These are phyloP conservation scores for Piromyces finnis DNA, from an alignment of 192 early-diverging fungal genomes.

Conservation along the genomic window DNA sequence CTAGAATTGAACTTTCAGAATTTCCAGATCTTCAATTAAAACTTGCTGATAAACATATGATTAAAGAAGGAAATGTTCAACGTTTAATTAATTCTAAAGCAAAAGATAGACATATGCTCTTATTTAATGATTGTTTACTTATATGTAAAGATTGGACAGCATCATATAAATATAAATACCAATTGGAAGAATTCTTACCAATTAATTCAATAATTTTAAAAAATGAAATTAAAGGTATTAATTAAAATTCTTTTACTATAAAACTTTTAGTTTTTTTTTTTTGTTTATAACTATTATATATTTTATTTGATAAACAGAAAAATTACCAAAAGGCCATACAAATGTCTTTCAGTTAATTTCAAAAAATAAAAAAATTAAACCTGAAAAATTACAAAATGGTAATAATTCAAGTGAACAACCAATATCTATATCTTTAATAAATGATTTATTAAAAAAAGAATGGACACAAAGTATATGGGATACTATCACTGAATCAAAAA, in stretches of 20 bases:
- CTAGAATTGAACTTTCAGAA: conserved; percentile 12
- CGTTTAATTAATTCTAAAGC: conserved; percentile 9
- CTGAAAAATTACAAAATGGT: not conserved
- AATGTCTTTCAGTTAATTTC: conserved; percentile 6
- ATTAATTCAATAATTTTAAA: conserved; percentile 6
- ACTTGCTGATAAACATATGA: conserved; percentile 18
- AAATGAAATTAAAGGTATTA: conserved; percentile 8
- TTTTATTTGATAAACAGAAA: conserved; percentile 1
- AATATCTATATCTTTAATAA: not conserved
- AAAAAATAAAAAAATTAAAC: not conserved
- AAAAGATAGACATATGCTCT: conserved; percentile 22
- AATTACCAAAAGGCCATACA: conserved; percentile 8
- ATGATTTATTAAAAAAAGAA: not conserved
- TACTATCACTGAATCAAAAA: not conserved
- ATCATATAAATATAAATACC: conserved; percentile 2
- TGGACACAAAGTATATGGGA: not conserved
- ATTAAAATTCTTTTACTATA: not conserved
- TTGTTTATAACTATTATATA: too few species aligned
- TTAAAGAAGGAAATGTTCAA: conserved; percentile 18
- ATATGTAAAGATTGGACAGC: conserved; percentile 15
- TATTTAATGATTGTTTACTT: conserved; percentile 23
- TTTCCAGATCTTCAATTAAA: conserved; percentile 2
- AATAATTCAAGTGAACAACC: not conserved
- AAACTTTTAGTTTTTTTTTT: too few species aligned
- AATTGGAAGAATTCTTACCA: conserved; percentile 1